Conservation (phyloP, 768 basidiomycete species). For the Chlorophyllum brunneum region DNA sequence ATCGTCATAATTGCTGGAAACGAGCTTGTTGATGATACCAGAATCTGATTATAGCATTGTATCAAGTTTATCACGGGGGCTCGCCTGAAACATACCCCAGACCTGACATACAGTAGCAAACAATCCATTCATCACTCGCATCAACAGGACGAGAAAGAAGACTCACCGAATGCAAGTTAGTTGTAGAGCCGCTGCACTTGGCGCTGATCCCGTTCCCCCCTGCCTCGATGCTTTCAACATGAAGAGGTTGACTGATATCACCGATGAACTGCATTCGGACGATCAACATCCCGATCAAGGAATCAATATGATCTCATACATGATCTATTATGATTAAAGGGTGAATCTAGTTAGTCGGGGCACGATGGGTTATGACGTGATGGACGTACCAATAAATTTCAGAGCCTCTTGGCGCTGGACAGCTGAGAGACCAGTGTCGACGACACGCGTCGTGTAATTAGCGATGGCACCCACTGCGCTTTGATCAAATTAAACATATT, state of each 20-base stretch:
- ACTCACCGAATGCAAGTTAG: conserved; percentile 41
- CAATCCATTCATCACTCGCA: background rate
- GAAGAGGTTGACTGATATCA: conserved; percentile 48
- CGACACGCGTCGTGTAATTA: conserved; percentile 51
- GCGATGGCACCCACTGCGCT: conserved; percentile 48
- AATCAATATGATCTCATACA: conserved; percentile 18
- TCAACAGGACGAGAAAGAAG: background rate
- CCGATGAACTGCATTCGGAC: conserved; percentile 40
- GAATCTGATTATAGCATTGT: conserved; percentile 25
- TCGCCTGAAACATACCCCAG: conserved; percentile 28
- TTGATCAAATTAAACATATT: background rate
- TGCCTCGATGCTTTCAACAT: conserved; percentile 38
- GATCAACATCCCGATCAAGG: background rate
- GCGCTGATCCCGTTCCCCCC: conserved; percentile 44
- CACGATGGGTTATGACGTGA: background rate
- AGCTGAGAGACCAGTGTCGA: conserved; percentile 35
- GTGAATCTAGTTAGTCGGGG: background rate
- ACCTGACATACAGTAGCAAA: conserved; percentile 19
- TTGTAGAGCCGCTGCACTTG: conserved; percentile 34
- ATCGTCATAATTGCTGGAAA: conserved; percentile 28
- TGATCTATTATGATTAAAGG: conserved; percentile 22
- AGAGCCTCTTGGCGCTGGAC: conserved; percentile 47
- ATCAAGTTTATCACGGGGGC: background rate
- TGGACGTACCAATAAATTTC: conserved; percentile 41
- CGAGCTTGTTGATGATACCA: conserved; percentile 34